Evolutionary conservation across 768 basidiomycete species (phyloP), one percentile per base, ranked within the genome.

Genomic region (Mycena latifolia): DNA sequence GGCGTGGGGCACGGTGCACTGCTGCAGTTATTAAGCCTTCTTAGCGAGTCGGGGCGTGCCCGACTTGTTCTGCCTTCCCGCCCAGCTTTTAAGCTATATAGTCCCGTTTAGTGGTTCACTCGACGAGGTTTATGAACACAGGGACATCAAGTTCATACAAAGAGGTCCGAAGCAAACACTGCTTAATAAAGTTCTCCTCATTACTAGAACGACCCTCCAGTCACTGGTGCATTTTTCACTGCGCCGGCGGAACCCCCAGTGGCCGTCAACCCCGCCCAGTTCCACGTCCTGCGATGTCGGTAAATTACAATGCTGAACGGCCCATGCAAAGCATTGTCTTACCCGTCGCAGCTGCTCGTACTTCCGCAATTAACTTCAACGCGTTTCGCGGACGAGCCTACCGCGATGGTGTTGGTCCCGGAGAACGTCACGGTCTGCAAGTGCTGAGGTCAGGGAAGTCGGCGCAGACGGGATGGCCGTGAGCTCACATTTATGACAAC

Each of bases 361-460:
- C 63, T 65, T 8, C 70, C 72, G 20, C 72, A 73, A 60, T 71
- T 70, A 29, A 73, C 72, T 61, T 67, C 53, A 9, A 72, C 71
- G 22, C 67, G 71, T 9, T 71, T 55, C 2, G 71, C 71, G 10
- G 61, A 20, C 17, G 66, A 68, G 17, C 52, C 65, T 5, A 73
- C 72, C 2, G 70, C 25, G 20, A 73, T 66, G 15, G 67, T 71
- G 52, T 73, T 73, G 1, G 67, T 63, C 15, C 70, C 70, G 12
- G 57, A 46, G 55, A 73, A 71, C 5, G 70, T 67, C 17, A 73
- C 72, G 5, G 55, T 65, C 70, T 73, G 53, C 37, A 14, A 14
- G 14, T 6, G 17, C 4, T 39, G 4, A 39, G 14, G 15, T 39
- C 8, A 18, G 15, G 14, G 20, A 48, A 28, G 39, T 14, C n/a